Percentiles rank a stretch among this genome's conserved stretches.
phyloP scores from a whole-genome alignment of 2,329 filamentous ascomycete genomes.

The Ilyonectria robusta region DNA sequence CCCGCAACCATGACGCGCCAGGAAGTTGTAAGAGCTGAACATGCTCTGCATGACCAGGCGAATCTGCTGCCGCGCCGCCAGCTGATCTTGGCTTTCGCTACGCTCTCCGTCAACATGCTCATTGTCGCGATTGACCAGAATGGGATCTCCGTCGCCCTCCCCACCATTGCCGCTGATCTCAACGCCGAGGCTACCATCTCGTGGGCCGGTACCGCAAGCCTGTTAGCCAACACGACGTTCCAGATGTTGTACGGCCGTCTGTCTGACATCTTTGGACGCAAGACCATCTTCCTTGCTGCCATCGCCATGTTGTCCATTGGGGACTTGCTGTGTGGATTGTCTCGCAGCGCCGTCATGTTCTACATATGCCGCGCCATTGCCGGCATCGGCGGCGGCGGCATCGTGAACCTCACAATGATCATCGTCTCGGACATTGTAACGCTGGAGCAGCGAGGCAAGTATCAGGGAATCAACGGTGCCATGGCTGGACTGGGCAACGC shows the following conservation, averaged over 20 bases:
- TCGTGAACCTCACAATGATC: conserved; percentile 72
- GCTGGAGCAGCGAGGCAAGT: conserved; percentile 71
- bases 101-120: conserved; percentile 66
- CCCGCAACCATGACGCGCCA: conserved; percentile 13
- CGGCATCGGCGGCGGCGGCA: conserved; percentile 74
- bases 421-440: conserved; percentile 73
- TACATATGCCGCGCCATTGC: conserved; percentile 73
- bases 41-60: conserved; percentile 67
- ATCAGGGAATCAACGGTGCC: conserved; percentile 60
- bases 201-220: conserved; percentile 67
- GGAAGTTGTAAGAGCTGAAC: conserved; percentile 53
- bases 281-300: conserved; percentile 69
- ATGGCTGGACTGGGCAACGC: conserved; percentile 59
- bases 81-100: conserved; percentile 65
- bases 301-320: conserved; percentile 67
- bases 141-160: conserved; percentile 65
- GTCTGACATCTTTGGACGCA: conserved; percentile 73
- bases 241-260: conserved; percentile 75
- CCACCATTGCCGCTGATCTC: conserved; percentile 65
- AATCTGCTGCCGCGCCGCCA: conserved; percentile 68
- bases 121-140: conserved; percentile 72
- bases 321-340: conserved; percentile 72
- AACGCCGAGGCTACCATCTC: conserved; percentile 65
- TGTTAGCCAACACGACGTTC: conserved; percentile 73
- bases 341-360: conserved; percentile 68